Percentiles rank a stretch among this genome's conserved stretches.
These are phyloP conservation scores for Striga asiatica DNA, from an alignment of 257 asterid species.

Conservation along the genomic window DNA sequence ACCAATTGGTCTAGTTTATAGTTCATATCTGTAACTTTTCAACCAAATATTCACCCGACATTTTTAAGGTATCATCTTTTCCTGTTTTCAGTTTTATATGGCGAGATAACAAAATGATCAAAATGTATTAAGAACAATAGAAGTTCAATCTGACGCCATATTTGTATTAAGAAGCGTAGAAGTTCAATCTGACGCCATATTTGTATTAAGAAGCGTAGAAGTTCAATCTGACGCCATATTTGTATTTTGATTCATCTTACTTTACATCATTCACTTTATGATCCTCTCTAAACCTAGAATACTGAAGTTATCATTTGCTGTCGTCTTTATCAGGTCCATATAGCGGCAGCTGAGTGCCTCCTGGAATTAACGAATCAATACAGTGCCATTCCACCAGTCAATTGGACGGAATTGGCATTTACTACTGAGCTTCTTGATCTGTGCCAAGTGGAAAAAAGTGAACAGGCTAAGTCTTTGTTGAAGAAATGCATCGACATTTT, in stretches of 20 bases:
- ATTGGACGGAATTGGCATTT: constrained; percentile 31
- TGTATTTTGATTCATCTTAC: not conserved
- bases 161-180: too few species aligned
- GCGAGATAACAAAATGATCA: not conserved
- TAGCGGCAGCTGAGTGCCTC: constrained; percentile 77
- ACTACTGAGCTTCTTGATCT: constrained; percentile 51
- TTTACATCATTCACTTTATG: not conserved
- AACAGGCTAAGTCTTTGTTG: constrained; percentile 68
- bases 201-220: too few species aligned
- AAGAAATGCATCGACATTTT: constrained; percentile 58
- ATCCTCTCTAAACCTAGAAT: not conserved
- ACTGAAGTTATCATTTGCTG: not conserved
- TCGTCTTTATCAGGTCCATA: constrained; percentile 55
- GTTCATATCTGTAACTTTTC: not conserved
- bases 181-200: too few species aligned
- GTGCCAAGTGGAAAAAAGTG: constrained; percentile 56
- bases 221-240: too few species aligned
- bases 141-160: too few species aligned
- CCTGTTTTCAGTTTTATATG: not conserved
- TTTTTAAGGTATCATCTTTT: not conserved
- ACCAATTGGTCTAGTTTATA: too few species aligned
- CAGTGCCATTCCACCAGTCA: constrained; percentile 21
- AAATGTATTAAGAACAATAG: too few species aligned
- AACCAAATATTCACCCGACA: not conserved
- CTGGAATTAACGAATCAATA: constrained; percentile 44